Conservation (phyloP, 306 rosid species). For the Vigna hirtella region DNA sequence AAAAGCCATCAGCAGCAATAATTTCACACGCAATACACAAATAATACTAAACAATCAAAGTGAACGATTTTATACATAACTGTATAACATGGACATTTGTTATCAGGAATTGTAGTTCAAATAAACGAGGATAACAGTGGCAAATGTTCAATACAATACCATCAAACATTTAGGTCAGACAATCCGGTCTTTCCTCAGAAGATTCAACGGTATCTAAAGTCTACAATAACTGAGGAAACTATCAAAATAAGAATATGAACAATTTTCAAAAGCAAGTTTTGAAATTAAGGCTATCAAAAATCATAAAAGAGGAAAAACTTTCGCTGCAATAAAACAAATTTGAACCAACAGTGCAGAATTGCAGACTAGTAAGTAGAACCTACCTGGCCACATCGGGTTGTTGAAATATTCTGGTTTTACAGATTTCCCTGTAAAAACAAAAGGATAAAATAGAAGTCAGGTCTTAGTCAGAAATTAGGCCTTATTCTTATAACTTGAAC, state of each 20-base stretch:
- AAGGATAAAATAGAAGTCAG: slow-evolving; percentile 21
- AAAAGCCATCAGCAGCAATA: slow-evolving; percentile 32
- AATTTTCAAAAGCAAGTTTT: background rate
- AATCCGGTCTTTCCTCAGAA: slow-evolving; percentile 14
- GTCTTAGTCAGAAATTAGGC: background rate
- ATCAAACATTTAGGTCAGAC: background rate
- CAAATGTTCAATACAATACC: background rate
- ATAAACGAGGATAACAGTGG: background rate
- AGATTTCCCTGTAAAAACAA: slow-evolving; percentile 60
- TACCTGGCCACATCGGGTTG: slow-evolving; percentile 99
- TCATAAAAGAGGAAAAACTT: slow-evolving; percentile 10
- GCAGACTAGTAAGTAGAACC: slow-evolving; percentile 26
- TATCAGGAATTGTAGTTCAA: background rate
- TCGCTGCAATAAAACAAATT: slow-evolving; percentile 23
- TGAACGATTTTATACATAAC: background rate
- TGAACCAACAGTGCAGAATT: slow-evolving; percentile 2
- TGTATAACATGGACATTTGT: background rate
- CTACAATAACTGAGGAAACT: slow-evolving; percentile 8
- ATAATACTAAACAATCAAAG: slow-evolving; percentile 25
- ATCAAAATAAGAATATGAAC: slow-evolving; percentile 13
- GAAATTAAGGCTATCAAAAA: slow-evolving; percentile 22
- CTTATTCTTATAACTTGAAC: background rate
- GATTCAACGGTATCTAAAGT: slow-evolving; percentile 6
- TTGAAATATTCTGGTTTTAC: slow-evolving; percentile 68
- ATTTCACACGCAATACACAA: background rate